Percentiles rank a stretch among this genome's conserved stretches.
These are phyloP conservation scores for Dictyophora rubrovolvata DNA, from an alignment of 768 basidiomycete genomes.

Conservation along the genomic window DNA sequence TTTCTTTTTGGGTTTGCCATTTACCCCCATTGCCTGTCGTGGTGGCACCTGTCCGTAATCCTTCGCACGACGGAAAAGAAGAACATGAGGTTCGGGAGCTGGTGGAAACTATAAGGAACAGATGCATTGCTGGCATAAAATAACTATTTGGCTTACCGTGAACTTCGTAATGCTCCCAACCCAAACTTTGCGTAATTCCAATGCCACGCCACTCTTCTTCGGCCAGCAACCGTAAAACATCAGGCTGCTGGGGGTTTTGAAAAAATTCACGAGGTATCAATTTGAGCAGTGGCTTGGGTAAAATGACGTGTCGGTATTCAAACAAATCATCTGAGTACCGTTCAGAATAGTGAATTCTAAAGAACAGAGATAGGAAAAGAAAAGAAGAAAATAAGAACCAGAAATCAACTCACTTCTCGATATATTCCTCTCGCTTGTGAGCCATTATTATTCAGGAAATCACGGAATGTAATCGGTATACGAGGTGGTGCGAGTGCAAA, in stretches of 20 bases:
- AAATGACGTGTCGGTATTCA: slow-evolving; percentile 95
- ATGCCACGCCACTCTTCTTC: slow-evolving; percentile 95
- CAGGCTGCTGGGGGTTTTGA: slow-evolving; percentile 35
- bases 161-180: slow-evolving; percentile 98
- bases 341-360: slow-evolving; percentile 83
- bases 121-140: slow-evolving; percentile 1
- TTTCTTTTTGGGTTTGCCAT: slow-evolving; percentile 5
- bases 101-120: slow-evolving; percentile 4
- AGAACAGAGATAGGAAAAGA: background rate
- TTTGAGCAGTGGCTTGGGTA: slow-evolving; percentile 91
- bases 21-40: slow-evolving; percentile 7
- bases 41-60: slow-evolving; percentile 35
- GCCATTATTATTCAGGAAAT: background rate
- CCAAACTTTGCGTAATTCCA: slow-evolving; percentile 90
- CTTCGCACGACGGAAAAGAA: slow-evolving; percentile 81
- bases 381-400: background rate
- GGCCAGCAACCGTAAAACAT: slow-evolving; percentile 68
- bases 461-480: no score
- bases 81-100: slow-evolving; percentile 91
- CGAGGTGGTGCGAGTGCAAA: background rate
- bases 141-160: slow-evolving; percentile 48
- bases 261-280: slow-evolving; percentile 84
- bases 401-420: slow-evolving; percentile 49
- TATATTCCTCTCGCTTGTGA: slow-evolving; percentile 58
- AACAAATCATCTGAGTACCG: slow-evolving; percentile 86